Evolutionary conservation across 202 grass and related monocot species (phyloP).

Genomic region (Saccharum hybrid): DNA sequence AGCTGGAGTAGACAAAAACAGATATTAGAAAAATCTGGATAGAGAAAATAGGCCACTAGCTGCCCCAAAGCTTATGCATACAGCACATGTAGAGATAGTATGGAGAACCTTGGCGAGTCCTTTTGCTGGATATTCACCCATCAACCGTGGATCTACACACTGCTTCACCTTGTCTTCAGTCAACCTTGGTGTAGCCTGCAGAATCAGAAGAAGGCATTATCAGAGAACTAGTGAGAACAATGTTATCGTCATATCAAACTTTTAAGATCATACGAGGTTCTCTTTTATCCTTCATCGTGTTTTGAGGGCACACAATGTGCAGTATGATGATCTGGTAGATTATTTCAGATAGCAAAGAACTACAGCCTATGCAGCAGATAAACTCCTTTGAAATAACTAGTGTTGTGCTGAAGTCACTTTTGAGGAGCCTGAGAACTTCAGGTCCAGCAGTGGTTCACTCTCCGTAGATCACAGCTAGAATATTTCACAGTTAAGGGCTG

Average conservation of each 20-base stretch:
- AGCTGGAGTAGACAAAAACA: slow-evolving; percentile 49
- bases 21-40: slow-evolving; percentile 15
- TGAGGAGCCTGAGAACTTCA: neutral
- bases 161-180: slow-evolving; percentile 88
- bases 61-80: neutral
- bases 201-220: slow-evolving; percentile 36
- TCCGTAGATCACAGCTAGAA: neutral
- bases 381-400: neutral
- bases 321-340: neutral
- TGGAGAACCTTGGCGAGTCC: slow-evolving; percentile 73
- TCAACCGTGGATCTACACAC: slow-evolving; percentile 82
- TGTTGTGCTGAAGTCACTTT: neutral
- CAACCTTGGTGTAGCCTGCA: slow-evolving; percentile 75
- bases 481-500: neutral
- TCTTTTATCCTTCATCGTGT: neutral
- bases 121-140: slow-evolving; percentile 80
- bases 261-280: neutral
- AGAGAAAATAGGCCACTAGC: neutral
- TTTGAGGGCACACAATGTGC: neutral
- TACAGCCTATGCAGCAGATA: neutral
- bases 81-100: slow-evolving; percentile 17
- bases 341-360: neutral
- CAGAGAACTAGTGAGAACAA: slow-evolving; percentile 29
- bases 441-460: neutral
- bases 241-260: slow-evolving; percentile 15